Percentiles rank a stretch among this genome's conserved stretches.
Evolutionary conservation across 805 yeast genomes (phyloP).

Genomic region (Wickerhamomyces sydowiorum): DNA sequence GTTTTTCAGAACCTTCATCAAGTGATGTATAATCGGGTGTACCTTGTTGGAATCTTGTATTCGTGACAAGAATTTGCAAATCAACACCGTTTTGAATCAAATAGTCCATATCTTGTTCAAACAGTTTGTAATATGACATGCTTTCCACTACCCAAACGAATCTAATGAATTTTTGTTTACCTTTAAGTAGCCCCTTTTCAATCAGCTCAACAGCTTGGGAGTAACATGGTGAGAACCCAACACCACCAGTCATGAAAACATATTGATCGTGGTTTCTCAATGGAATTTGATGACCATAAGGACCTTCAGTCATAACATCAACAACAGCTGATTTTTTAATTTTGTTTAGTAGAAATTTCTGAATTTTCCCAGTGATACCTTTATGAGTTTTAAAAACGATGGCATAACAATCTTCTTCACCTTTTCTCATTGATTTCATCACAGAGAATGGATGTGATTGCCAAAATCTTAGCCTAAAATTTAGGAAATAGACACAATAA

Average conservation of each 20-base stretch:
- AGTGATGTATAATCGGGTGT: conserved; percentile 3
- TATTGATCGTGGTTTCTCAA: conserved; percentile 31
- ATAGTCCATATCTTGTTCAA: conserved; percentile 36
- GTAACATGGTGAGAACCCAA: conserved; percentile 47
- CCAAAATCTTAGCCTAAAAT: conserved; percentile 33
- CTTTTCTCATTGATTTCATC: conserved; percentile 33
- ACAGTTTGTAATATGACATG: conserved; percentile 41
- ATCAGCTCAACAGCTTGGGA: conserved; percentile 31
- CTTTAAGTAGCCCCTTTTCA: conserved; percentile 11
- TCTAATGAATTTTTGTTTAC: conserved; percentile 26
- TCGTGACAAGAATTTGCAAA: conserved; percentile 13
- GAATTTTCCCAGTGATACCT: conserved; percentile 47
- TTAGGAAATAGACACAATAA: conserved; percentile 51
- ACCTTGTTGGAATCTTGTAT: conserved; percentile 1
- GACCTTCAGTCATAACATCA: conserved; percentile 51
- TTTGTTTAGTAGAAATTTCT: conserved; percentile 25
- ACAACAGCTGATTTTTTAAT: conserved; percentile 26
- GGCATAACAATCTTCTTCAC: conserved; percentile 24
- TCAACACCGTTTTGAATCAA: conserved; percentile 22
- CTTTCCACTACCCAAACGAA: conserved; percentile 64
- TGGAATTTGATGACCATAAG: conserved; percentile 47
- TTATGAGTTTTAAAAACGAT: conserved; percentile 44
- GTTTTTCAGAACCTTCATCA: conserved; percentile 1
- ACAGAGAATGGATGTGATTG: conserved; percentile 75
- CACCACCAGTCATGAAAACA: conserved; percentile 43